Base-by-base conservation (phyloP, 2,329 filamentous ascomycete species). In the Trichoderma harzianum region DNA sequence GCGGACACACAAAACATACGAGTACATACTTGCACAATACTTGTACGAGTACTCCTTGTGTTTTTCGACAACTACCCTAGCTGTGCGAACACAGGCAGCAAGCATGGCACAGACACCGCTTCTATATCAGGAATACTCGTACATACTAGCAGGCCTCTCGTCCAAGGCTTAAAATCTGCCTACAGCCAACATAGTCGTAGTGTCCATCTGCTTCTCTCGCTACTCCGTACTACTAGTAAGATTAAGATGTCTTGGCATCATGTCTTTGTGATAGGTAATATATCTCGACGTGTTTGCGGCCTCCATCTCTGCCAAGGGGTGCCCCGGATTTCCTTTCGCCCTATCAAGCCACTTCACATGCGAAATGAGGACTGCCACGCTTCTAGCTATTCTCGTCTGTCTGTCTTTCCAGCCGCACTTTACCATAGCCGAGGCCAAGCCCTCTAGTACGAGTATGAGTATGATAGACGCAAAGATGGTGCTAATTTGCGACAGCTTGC, bases 311-410 rank as follows among this genome's bases (percentile, higher is more conserved):
- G 47, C 11, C 64, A 67, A 39, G 53, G 51, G 51, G 32, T 43
- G 51, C 64, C 64, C 64, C 64, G 34, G 64, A 67, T 67, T 67
- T 67, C 30, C 53, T 30, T 43, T 24, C 18, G 18, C 53, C 18
- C 24, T 43, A 24, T 43, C 64, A 58, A 67, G 64, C 64, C 34
- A 67, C 51, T 67, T 58, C 24, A 43, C 32, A 67, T 43, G 64
- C 62, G 62, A 65, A 65, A 65, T 65, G 62, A 65, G 28, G 39
- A 47, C 62, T 24, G n/a, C 47, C 47, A 34, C 18, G n/a, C 28
- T 24, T 51, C 47, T 34, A 43, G 36, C 30, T 65, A 24, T 58
- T 24, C 24, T n/a, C 16, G 26, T 39, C 16, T 8, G 32, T 34
- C 11, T 28, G 2, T 10, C 18, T 34, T 39, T 39, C 64, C 11